Evolutionary conservation across 768 basidiomycete genomes (phyloP).

Genomic region (Cystofilobasidium macerans): DNA sequence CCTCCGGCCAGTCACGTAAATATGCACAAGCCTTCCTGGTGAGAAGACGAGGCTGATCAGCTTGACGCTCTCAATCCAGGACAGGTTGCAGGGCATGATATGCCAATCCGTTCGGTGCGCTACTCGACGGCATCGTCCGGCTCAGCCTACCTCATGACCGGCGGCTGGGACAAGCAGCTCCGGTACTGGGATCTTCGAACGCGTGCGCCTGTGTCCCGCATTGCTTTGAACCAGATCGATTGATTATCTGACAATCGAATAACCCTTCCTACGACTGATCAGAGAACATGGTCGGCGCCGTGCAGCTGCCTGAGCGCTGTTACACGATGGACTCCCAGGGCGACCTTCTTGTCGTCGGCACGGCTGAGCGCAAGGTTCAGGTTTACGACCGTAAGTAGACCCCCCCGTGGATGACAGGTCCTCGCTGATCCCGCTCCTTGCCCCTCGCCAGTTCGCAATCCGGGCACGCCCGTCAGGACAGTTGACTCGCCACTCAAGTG

Average conservation of each 20-base stretch:
- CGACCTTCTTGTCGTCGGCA: constrained; percentile 24
- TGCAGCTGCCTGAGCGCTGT: constrained; percentile 78
- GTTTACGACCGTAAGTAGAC: constrained; percentile 17
- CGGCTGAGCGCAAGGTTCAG: constrained; percentile 24
- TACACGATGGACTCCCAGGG: constrained; percentile 75
- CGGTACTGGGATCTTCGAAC: constrained; percentile 48
- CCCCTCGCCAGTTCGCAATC: constrained; percentile 4
- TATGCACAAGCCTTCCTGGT: background rate
- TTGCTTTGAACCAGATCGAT: background rate
- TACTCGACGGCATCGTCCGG: constrained; percentile 43
- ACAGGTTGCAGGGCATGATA: constrained; percentile 85
- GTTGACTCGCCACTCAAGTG: constrained; percentile 80
- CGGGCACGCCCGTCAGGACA: constrained; percentile 44
- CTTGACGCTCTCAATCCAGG: background rate
- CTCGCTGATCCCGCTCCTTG: background rate
- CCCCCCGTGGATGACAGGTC: background rate
- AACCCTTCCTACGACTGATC: background rate
- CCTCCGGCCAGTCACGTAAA: constrained; percentile 57
- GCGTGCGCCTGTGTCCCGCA: background rate
- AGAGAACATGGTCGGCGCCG: constrained; percentile 53
- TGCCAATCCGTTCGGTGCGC: constrained; percentile 67
- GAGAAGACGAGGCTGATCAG: no score
- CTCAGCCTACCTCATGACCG: constrained; percentile 68
- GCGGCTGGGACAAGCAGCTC: constrained; percentile 95
- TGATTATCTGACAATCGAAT: background rate